Conservation (phyloP, 495 filamentous ascomycete species). For the Amphirosellinia nigrospora region DNA sequence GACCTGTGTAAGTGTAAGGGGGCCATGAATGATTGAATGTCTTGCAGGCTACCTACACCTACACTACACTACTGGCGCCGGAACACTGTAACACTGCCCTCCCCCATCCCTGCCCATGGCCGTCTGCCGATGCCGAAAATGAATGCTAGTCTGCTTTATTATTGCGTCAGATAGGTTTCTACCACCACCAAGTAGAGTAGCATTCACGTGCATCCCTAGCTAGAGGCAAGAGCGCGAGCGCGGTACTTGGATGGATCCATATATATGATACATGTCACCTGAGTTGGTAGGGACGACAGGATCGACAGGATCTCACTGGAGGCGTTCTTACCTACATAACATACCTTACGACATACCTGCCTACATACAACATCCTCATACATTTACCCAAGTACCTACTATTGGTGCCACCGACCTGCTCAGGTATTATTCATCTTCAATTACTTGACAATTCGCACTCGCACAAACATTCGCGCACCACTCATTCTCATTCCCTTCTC, state of each 20-base stretch:
- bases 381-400: not conserved
- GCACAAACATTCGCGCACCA: not conserved
- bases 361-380: not conserved
- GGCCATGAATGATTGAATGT: not conserved
- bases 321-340: not conserved
- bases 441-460: not conserved
- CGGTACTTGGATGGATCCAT: not conserved
- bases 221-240: not conserved
- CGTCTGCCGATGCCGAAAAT: not conserved
- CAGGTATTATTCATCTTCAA: not conserved
- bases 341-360: too few species aligned
- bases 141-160: not conserved
- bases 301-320: too few species aligned
- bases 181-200: not conserved
- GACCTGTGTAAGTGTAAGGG: not conserved
- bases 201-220: not conserved
- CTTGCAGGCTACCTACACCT: not conserved
- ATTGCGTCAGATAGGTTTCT: constrained; percentile 13
- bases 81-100: not conserved
- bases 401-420: not conserved
- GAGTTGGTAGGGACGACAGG: not conserved
- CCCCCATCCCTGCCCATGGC: not conserved
- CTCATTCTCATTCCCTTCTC: not conserved
- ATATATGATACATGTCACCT: not conserved
- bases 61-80: constrained; percentile 13